Conservation (phyloP, 768 basidiomycete species). For the Calocybe cyanea region DNA sequence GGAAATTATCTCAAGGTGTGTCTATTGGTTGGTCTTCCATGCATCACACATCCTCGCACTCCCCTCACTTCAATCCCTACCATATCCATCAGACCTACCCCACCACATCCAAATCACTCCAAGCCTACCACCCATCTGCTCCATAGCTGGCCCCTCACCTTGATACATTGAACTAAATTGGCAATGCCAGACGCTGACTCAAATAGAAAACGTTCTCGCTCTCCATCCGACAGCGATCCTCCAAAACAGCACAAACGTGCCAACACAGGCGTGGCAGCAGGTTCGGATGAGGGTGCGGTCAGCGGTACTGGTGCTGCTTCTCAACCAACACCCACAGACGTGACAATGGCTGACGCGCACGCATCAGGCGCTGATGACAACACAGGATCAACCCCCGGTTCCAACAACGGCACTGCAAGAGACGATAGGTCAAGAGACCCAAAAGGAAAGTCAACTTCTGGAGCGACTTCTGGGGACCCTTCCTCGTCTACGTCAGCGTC, state of each 20-base stretch:
- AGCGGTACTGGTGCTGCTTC: slow-evolving; percentile 44
- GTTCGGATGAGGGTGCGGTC: slow-evolving; percentile 58
- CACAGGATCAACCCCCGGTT: slow-evolving; percentile 51
- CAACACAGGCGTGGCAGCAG: slow-evolving; percentile 69
- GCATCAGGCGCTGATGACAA: slow-evolving; percentile 52
- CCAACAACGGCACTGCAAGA: slow-evolving; percentile 39
- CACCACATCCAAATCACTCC: slow-evolving; percentile 37
- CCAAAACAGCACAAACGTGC: slow-evolving; percentile 80
- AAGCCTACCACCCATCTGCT: slow-evolving; percentile 36
- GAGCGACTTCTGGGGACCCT: slow-evolving; percentile 47
- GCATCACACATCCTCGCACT: slow-evolving; percentile 52
- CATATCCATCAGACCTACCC: slow-evolving; percentile 47
- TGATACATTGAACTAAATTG: slow-evolving; percentile 48
- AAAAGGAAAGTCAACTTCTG: slow-evolving; percentile 36
- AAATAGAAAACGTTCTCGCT: slow-evolving; percentile 84
- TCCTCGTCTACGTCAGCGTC: slow-evolving; percentile 42
- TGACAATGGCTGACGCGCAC: slow-evolving; percentile 63
- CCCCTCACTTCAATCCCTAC: slow-evolving; percentile 55
- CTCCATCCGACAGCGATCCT: slow-evolving; percentile 76
- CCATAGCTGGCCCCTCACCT: slow-evolving; percentile 36
- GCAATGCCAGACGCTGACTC: slow-evolving; percentile 85
- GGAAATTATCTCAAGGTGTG: slow-evolving; percentile 16
- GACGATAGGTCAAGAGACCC: slow-evolving; percentile 35
- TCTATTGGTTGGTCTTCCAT: slow-evolving; percentile 22
- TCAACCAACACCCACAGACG: slow-evolving; percentile 46